Base-by-base conservation (phyloP, 169 alveolate species). In the Cryptosporidium parvum region DNA sequence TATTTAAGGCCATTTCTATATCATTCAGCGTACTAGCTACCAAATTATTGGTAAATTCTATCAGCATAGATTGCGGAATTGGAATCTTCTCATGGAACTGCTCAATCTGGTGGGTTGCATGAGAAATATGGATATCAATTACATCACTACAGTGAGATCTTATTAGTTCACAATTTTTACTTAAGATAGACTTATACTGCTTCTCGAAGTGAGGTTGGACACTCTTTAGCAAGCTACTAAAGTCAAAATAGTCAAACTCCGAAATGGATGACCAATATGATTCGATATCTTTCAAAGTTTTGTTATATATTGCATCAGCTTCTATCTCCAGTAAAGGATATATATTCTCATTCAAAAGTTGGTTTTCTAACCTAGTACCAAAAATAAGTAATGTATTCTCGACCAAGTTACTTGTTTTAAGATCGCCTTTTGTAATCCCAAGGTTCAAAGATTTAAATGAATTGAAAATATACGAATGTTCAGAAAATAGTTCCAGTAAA, bases 241-340 rank as follows among this genome's bases (percentile, higher is more conserved):
- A 44, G 18, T 80, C 89, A 65, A 59, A 56, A 23, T 62, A 62
- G 39, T 80, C 68, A 59, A 62, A 80, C 56, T 65, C 89, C 3
- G 75, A 62, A 12, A 80, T 80, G 18, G 73, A 62, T 7, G 56
- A 26, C 89, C 89, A 80, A 48, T 62, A 62, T 10, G 53, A 67
- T 18, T 26, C 62, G 42, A 80, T 80, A 80, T 42, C 73, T 45
- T 65, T 80, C 53, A 59, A 16, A 9, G 68, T 62, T 26, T 65
- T 80, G 35, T 59, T 80, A 42, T 80, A 80, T 21, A 80, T 80
- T 35, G 44, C 65, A 14, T 80, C 75, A 33, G 80, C 75, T 2
- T 80, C 89, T 48, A 45, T 61, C 29, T 80, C 89, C 3, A 80
- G 68, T 14, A 80, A n/a, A 23, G 89, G 89, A 12, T 62, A 29